phyloP scores from a whole-genome alignment of 306 rosid species.

The Inga leiocalycina region DNA sequence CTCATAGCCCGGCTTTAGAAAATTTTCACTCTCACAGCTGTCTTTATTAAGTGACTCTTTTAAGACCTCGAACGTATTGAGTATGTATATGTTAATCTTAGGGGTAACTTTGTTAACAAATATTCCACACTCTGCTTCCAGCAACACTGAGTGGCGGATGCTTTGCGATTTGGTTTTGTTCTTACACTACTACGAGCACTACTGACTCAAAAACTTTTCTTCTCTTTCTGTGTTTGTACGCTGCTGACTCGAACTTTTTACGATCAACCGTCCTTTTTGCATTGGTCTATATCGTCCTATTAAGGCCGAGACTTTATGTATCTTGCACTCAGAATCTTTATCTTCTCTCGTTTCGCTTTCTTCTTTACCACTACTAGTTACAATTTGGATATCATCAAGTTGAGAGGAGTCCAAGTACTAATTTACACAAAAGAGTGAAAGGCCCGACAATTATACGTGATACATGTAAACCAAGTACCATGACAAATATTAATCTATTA shows the following conservation, averaged over 20 bases:
- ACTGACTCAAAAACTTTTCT: slow-evolving; percentile 19
- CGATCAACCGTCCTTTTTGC: slow-evolving; percentile 41
- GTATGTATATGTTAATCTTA: background rate
- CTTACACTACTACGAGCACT: background rate
- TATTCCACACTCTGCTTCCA: background rate
- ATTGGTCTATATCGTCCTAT: slow-evolving; percentile 18
- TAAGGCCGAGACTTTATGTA: background rate
- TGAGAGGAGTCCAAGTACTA: background rate
- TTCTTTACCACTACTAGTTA: background rate
- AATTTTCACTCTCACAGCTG: background rate
- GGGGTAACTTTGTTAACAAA: background rate
- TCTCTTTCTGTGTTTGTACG: slow-evolving; percentile 22
- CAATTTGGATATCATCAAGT: background rate
- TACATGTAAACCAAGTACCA: background rate
- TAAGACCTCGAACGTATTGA: background rate
- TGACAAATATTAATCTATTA: slow-evolving; percentile 8
- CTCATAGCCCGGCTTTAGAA: background rate
- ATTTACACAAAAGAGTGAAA: background rate
- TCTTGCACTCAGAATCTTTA: background rate
- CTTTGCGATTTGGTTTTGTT: slow-evolving; percentile 35
- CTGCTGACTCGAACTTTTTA: slow-evolving; percentile 42
- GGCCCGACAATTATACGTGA: background rate
- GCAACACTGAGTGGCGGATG: slow-evolving; percentile 26
- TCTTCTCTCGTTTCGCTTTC: background rate
- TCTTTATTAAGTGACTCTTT: background rate